Percentiles rank a stretch among this genome's conserved stretches.
Conservation (phyloP, 2,329 filamentous ascomycete genomes). For the Lachnellula arida region DNA sequence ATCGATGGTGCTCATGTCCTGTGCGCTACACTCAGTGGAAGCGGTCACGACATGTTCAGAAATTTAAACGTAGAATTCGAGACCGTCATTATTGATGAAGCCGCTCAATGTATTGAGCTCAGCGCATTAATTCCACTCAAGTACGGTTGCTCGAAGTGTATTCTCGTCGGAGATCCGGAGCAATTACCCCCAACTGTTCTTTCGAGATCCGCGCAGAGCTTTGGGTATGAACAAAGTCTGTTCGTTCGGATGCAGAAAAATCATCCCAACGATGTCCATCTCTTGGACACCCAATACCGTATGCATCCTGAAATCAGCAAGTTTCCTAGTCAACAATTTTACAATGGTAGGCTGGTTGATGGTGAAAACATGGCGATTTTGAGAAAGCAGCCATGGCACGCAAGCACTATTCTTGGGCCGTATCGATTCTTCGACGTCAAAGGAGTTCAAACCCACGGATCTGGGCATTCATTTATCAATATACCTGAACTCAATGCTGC, state of each 20-base stretch:
- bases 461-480: constrained; percentile 88
- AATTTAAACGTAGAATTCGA: constrained; percentile 94
- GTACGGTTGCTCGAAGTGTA: constrained; percentile 94
- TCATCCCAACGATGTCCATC: constrained; percentile 78
- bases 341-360: constrained; percentile 81
- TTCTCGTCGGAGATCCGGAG: constrained; percentile 95
- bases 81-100: constrained; percentile 97
- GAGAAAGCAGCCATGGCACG: constrained; percentile 80
- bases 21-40: constrained; percentile 91
- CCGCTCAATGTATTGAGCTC: constrained; percentile 95
- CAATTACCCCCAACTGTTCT: constrained; percentile 94
- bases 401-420: constrained; percentile 73
- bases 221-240: constrained; percentile 95
- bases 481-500: constrained; percentile 81
- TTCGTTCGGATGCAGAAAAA: constrained; percentile 98
- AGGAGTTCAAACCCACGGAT: constrained; percentile 79
- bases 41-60: constrained; percentile 96
- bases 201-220: constrained; percentile 85
- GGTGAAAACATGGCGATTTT: constrained; percentile 76
- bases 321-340: constrained; percentile 89
- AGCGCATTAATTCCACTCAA: constrained; percentile 95
- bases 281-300: constrained; percentile 96
- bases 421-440: constrained; percentile 97
- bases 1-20: constrained; percentile 88
- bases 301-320: constrained; percentile 97